Base-by-base conservation (phyloP, 2,329 filamentous ascomycete species). In the Arthrobotrys entomopaga region DNA sequence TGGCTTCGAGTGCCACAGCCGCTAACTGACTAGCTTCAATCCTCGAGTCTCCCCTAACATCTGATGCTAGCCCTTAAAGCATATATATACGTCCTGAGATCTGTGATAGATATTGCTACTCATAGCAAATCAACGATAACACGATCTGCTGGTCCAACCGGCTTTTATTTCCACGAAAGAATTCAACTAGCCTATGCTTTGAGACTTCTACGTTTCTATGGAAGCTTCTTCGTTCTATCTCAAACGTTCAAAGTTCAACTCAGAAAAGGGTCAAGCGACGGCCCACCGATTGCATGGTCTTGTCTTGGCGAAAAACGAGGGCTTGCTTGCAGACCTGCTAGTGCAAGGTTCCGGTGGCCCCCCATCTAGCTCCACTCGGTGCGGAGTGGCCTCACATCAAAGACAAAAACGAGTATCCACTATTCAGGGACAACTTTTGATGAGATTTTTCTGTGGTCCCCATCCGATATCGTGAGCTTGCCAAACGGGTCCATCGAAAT, bases 401-500 rank as follows among this genome's bases (percentile, higher is more conserved):
- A 26, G 38, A 42, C 38, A 65, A 52, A 65, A 65, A 74, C 56
- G 56, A 57, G 70, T 74, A 40, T 26, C 70, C 70, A 74, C 70
- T 74, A 67, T 74, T 43, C 70, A 71, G 66, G 66, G 66, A 74
- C 70, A 50, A 57, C 57, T 67, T 64, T 43, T 57, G 46, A 26
- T 52, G 43, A 63, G 40, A 49, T 59, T 57, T 59, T 63, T 64
- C 26, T 58, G 16, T 58, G 13, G n/a, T 71, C 54, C 59, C 58
- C 64, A 56, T 73, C 60, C 53, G 56, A 61, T 70, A 61, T 34
- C 58, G 54, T 52, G 49, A 40, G 49, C 58, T 63, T 61, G 52
- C 50, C 57, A 52, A 63, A 63, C 43, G 50, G 38, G 48, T 48
- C 22, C 50, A 40, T 48, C 48, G 34, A 59, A 54, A 54, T 65